Evolutionary conservation across 83 land plant species (phyloP).

Genomic region (Picea engelmannii): DNA sequence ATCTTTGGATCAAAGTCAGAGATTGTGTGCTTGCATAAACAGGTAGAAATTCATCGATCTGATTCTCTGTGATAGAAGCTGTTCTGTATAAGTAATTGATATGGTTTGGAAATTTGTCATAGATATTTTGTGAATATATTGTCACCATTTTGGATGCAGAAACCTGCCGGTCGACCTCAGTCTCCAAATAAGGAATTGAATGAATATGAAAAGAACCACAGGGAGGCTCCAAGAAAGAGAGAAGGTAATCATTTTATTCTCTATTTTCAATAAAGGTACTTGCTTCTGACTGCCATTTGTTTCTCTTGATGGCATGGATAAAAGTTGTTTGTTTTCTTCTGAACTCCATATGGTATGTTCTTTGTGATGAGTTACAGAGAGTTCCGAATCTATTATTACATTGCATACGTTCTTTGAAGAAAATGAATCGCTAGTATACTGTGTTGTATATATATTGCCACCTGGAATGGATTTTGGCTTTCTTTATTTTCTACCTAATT

Average conservation of each 20-base stretch:
- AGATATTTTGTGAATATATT: neutral
- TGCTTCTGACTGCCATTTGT: neutral
- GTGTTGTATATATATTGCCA: neutral
- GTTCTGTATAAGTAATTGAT: neutral
- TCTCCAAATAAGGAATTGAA: conserved; percentile 4
- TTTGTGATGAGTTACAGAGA: neutral
- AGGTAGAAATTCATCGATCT: neutral
- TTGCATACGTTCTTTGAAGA: neutral
- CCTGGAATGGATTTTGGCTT: too few relatives aligned
- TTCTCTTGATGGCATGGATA: neutral
- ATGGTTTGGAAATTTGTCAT: neutral
- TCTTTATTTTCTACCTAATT: too few relatives aligned
- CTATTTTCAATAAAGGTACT: neutral
- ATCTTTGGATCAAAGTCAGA: neutral
- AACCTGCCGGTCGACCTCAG: neutral
- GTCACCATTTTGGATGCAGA: neutral
- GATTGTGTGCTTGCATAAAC: neutral
- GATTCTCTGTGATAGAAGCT: neutral
- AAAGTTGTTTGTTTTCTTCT: neutral
- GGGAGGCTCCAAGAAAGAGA: conserved; percentile 23
- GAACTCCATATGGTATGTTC: neutral
- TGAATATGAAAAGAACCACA: conserved; percentile 11
- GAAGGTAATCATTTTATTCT: conserved; percentile 33
- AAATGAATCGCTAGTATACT: too few relatives aligned
- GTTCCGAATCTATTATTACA: neutral